Evolutionary conservation across 768 basidiomycete species (phyloP).

Genomic region (Auricularia auricula-judae): DNA sequence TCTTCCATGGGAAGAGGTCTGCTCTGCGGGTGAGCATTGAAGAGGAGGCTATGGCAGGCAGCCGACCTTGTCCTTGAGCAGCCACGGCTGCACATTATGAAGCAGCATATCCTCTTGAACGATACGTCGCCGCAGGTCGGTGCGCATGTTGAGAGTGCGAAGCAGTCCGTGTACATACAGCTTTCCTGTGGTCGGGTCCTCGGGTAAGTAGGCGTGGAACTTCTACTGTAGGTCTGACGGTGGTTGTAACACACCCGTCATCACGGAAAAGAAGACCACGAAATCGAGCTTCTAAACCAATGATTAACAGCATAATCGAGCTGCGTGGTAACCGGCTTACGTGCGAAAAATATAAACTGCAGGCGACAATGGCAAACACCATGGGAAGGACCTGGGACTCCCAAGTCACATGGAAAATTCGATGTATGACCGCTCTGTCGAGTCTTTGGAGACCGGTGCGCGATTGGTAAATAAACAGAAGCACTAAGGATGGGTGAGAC

Average conservation of each 20-base stretch:
- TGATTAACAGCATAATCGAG: background rate
- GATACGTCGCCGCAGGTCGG: background rate
- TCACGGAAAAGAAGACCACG: background rate
- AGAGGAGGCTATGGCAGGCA: background rate
- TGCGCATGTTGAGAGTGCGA: constrained; percentile 1
- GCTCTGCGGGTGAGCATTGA: background rate
- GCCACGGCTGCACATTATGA: background rate
- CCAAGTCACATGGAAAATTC: background rate
- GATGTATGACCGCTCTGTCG: background rate
- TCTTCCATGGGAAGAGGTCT: background rate
- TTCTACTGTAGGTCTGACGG: background rate
- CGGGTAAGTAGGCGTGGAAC: too few relatives aligned
- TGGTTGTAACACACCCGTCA: background rate
- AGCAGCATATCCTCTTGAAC: background rate
- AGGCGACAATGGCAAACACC: background rate
- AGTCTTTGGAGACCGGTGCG: background rate
- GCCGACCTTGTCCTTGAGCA: background rate
- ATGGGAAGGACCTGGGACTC: background rate
- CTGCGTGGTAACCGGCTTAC: background rate
- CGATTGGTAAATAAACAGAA: background rate
- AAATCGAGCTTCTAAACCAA: background rate
- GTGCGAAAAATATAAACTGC: background rate
- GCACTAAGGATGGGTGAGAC: background rate
- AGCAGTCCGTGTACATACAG: constrained; percentile 3
- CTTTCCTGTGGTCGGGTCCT: background rate